Base-by-base conservation (phyloP, 345 rosid species). In the Eucalyptus polyanthemos region DNA sequence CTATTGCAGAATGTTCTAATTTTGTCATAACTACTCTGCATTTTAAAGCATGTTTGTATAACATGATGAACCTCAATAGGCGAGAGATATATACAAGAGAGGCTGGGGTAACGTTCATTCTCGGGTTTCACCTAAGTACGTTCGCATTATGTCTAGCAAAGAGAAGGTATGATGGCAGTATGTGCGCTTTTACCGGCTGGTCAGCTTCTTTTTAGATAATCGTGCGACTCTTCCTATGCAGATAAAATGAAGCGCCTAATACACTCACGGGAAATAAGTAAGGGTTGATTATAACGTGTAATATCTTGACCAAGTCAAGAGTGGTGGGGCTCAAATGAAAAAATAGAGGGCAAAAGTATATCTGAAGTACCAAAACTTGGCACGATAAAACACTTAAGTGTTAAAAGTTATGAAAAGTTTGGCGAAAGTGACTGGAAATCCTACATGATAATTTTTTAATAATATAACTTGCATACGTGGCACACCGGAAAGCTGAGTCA, bases 311-410 rank as follows among this genome's bases (percentile, higher is more conserved):
- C 24, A 53, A 53, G 24, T 19, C 56, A 53, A 19, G 24, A 53
- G 58, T 53, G 58, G 11, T 19, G 58, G 24, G 24, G 58, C 58
- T 19, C 24, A 53, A 53, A 53, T 53, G 11, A 19, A 53, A 53
- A 53, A 53, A 53, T 53, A 53, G 24, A 53, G 4, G 9, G 0
- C 11, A 53, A 53, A 53, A 53, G 24, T 53, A 53, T 3, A 53
- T 7, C 2, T 0, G 0, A 0, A 53, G 11, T 19, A 19, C 0
- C 25, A 53, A 53, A 53, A 53, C 58, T 53, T 53, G 24, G 5
- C 24, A 53, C 1, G 0, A 19, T 19, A 2, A 0, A 2, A 53
- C 2, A 8, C 0, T 19, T 8, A 53, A 53, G 0, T 53, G 10
- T 19, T 8, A 53, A 53, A 53, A 53, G 9, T 53, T 53, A 53